Evolutionary conservation across 2,329 filamentous ascomycete species (phyloP), one percentile per base, ranked within the genome.

Genomic region (Neonectria coccinea): DNA sequence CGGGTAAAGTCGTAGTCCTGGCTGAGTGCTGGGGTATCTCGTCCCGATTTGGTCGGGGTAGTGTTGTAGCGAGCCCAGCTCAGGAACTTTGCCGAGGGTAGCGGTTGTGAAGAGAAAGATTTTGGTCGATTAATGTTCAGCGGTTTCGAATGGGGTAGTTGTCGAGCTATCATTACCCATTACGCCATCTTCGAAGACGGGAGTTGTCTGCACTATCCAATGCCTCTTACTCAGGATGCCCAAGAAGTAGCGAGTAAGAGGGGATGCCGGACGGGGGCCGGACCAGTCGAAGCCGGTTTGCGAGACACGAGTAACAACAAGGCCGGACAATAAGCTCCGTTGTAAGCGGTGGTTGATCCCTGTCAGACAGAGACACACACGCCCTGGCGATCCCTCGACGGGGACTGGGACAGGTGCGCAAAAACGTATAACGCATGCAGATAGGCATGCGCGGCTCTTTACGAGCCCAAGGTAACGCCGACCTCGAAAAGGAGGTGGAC

Each of bases 401-500:
- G 41, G 52, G 64, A 50, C 56, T 53, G 52, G 45, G 53, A 56
- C 44, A 57, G 36, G 54, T 20, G 62, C 36, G 63, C 41, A 55
- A 67, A 70, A 75, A 74, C 73, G 71, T 75, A 73, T 74, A 69
- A 65, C 67, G 62, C 70, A 71, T 69, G 66, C 67, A 59, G 12
- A 58, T 42, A 41, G 68, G 70, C 71, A 71, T 62, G 62, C 57
- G 54, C 52, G 54, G 68, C 70, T 74, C 68, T 54, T 76, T 67
- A 88, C 10, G 84, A 83, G 65, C 81, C 86, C 47, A 88, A 74
- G 25, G 84, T 82, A 12, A 87, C 83, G 16, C 85, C 84, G 29
- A 89, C 80, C 75, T 90, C 87, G 16, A 89, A 81, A 56, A 91
- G 78, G 44, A 91, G 79, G 72, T 85, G 83, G 27, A 91, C 89